These are phyloP conservation scores for Talaromyces ruber DNA, from an alignment of 495 filamentous ascomycete species.

Conservation along the genomic window DNA sequence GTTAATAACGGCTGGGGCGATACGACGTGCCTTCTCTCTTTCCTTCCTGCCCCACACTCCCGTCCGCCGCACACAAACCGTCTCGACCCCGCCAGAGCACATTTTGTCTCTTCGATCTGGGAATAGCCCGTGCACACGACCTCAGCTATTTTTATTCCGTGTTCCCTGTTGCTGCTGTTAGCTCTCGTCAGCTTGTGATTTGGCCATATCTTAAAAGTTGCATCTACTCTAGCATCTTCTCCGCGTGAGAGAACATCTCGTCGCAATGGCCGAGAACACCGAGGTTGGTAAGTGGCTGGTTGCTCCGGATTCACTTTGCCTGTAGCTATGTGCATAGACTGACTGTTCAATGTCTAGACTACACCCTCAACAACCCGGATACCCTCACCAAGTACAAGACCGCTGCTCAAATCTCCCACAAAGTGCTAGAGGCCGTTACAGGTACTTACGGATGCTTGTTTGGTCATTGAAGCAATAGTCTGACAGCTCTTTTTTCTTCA, in stretches of 20 bases:
- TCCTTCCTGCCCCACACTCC: neutral
- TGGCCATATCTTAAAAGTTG: neutral
- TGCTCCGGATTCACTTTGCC: neutral
- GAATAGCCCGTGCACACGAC: conserved; percentile 1
- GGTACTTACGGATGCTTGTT: conserved; percentile 24
- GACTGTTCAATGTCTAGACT: conserved; percentile 48
- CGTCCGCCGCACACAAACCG: conserved; percentile 1
- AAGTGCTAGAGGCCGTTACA: conserved; percentile 79
- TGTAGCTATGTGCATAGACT: neutral
- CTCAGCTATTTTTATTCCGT: neutral
- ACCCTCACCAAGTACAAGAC: conserved; percentile 98
- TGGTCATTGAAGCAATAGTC: neutral
- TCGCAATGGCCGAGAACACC: conserved; percentile 38
- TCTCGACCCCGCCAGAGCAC: conserved; percentile 2
- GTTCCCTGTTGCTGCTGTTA: neutral
- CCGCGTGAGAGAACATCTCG: conserved; percentile 3
- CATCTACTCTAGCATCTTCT: neutral
- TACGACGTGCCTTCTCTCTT: neutral
- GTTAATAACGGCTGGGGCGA: neutral
- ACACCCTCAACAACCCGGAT: conserved; percentile 91
- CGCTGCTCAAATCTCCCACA: conserved; percentile 88
- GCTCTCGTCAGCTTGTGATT: neutral
- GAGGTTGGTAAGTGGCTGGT: conserved; percentile 35
- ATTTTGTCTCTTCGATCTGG: neutral
- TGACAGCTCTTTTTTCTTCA: neutral